Percentiles rank a stretch among this genome's conserved stretches.
Conservation (phyloP, 2,329 filamentous ascomycete genomes). For the Cordyceps pruinosa region DNA sequence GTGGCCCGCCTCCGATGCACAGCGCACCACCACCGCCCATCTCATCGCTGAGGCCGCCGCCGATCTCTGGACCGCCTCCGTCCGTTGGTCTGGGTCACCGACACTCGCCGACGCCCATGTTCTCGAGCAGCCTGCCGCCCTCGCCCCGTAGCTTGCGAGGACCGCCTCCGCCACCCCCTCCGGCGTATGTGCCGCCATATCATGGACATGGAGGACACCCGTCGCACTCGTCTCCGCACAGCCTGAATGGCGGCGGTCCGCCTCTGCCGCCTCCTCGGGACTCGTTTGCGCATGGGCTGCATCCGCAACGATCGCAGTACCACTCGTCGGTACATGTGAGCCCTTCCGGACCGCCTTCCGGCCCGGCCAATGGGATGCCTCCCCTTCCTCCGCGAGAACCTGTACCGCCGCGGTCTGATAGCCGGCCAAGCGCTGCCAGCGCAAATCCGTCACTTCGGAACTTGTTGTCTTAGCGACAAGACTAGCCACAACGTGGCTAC, state of each 20-base stretch:
- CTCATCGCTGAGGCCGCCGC: conserved; percentile 42
- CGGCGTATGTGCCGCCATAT: conserved; percentile 33
- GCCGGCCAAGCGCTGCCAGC: conserved; percentile 58
- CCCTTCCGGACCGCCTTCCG: conserved; percentile 31
- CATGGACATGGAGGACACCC: conserved; percentile 15
- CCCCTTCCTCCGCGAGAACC: conserved; percentile 23
- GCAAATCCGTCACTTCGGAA: conserved; percentile 72
- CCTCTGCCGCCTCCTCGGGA: conserved; percentile 27
- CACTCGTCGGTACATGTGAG: conserved; percentile 35
- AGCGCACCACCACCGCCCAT: conserved; percentile 22
- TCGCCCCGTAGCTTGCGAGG: conserved; percentile 42
- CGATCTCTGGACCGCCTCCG: conserved; percentile 35
- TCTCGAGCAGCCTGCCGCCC: conserved; percentile 39
- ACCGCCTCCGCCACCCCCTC: conserved; percentile 28
- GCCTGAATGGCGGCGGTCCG: conserved; percentile 27
- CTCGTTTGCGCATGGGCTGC: conserved; percentile 34
- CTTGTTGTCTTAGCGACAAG: conserved; percentile 50
- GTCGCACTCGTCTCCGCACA: conserved; percentile 19
- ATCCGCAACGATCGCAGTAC: conserved; percentile 35
- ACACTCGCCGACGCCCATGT: conserved; percentile 21
- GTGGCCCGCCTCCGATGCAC: conserved; percentile 32
- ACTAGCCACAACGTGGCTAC: not conserved
- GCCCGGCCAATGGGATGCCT: conserved; percentile 28
- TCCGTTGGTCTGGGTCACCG: conserved; percentile 37
- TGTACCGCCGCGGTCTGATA: conserved; percentile 31